A percentile compares a stretch with the other conserved stretches of the same genome.
phyloP scores from a whole-genome alignment of 1,284 basidiomycete species.

The Ceratobasidium papillatum region DNA sequence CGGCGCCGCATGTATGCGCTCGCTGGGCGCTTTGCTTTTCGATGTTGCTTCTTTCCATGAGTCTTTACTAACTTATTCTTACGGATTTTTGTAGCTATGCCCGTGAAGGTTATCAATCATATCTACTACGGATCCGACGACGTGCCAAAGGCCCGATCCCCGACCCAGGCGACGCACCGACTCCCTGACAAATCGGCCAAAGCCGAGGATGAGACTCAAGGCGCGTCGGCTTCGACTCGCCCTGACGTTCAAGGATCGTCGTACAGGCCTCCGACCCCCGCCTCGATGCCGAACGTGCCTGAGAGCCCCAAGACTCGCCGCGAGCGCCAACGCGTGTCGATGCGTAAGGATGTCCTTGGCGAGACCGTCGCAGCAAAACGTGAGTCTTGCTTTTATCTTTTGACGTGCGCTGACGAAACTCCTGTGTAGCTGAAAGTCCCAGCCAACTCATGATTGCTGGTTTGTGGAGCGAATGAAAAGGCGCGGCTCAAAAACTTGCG shows the following conservation, averaged over 20 bases:
- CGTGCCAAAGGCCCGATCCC: constrained; percentile 15
- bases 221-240: not conserved
- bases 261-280: constrained; percentile 27
- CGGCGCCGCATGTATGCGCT: constrained; percentile 22
- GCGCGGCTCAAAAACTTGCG: not conserved
- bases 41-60: too few species aligned
- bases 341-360: constrained; percentile 24
- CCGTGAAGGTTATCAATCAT: constrained; percentile 23
- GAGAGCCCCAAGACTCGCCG: constrained; percentile 10
- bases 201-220: not conserved
- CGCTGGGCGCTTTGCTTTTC: constrained; percentile 7
- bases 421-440: not conserved
- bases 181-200: not conserved
- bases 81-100: constrained; percentile 1
- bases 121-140: constrained; percentile 21
- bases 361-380: not conserved
- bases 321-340: constrained; percentile 26
- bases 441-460: constrained; percentile 11
- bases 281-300: constrained; percentile 10
- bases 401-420: not conserved
- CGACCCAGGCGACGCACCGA: not conserved
- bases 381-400: too few species aligned
- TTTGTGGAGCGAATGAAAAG: constrained; percentile 19
- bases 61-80: too few species aligned
- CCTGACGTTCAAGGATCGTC: too few species aligned